Percentiles rank a stretch among this genome's conserved stretches.
phyloP scores from a whole-genome alignment of 208 protist genomes.

The Acanthamoeba divionensis region DNA sequence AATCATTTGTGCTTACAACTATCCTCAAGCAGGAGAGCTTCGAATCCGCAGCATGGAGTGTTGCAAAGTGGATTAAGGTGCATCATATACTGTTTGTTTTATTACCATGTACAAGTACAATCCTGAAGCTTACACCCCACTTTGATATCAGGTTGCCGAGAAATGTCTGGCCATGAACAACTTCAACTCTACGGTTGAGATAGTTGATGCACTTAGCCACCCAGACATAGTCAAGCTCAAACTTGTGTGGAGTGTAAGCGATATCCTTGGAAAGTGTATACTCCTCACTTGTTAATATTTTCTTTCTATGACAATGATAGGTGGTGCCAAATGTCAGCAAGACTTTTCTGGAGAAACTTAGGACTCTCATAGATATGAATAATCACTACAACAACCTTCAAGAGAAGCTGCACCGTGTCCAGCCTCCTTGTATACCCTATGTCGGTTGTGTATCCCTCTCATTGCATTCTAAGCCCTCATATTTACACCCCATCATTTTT shows the following conservation, averaged over 20 bases:
- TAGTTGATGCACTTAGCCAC: not conserved
- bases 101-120: too few relatives aligned
- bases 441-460: not conserved
- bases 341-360: not conserved
- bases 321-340: not conserved
- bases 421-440: not conserved
- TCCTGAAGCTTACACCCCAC: too few relatives aligned
- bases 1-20: not conserved
- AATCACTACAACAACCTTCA: not conserved
- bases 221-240: not conserved
- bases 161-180: not conserved
- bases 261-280: not conserved
- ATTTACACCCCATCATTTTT: not conserved
- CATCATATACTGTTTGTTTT: too few relatives aligned
- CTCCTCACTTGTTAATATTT: not conserved
- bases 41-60: too few relatives aligned
- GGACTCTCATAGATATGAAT: not conserved
- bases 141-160: not conserved
- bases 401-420: not conserved
- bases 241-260: not conserved
- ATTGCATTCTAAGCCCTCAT: not conserved
- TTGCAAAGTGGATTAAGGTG: too few relatives aligned
- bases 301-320: not conserved
- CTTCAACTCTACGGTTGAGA: conserved; percentile 21
- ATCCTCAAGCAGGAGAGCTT: not conserved